Base-by-base conservation (phyloP, 371 early-diverging fungal species). In the Sporodiniella umbellata region DNA sequence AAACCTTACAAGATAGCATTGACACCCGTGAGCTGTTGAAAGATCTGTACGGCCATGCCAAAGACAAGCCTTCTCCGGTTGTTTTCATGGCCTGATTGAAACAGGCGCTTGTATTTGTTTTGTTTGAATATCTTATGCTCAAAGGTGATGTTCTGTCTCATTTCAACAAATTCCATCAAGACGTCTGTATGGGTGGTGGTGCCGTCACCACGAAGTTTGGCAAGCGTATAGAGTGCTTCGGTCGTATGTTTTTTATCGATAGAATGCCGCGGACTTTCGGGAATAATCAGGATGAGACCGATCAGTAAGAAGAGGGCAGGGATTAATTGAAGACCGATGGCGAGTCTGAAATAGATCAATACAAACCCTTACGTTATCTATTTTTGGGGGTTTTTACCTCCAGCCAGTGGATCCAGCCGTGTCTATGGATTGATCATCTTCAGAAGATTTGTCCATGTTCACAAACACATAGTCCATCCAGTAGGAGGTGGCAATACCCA, bases 11-110 rank as follows among this genome's bases (percentile, higher is more conserved):
- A 76, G 45, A 87, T 65, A n/a, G 81, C 80, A 63, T 86, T 91
- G 61, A 86, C 84, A 18, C 90, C 90, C 6, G 85, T 87, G 6
- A 88, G 70, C 62, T 91, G 91, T 50, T 87, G 86, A 56, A 88
- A 81, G 21, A 71, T 71, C 56, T 91, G 93, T 39, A 88, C 80
- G 7, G 75, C 61, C 40, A 90, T 70, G 8, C 88, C 92, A 15
- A 93, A 62, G 18, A 82, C 54, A 15, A 87, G 56, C 26, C 92
- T 80, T 6, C 80, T 75, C 14, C 59, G 50, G 26, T 73, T 70
- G 21, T 81, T 77, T 31, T 79, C 66, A 48, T 85, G 73, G 2
- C 81, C 84, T 11, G 47, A 33, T 1, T 40, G 48, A 28, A 61
- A 61, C 2, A 61, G 43, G 3, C 61, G 61, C n/a, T 46, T 56